Percentiles rank a stretch among this genome's conserved stretches.
Conservation (phyloP, 768 basidiomycete genomes). For the Boletus pseudo-olivaceus region DNA sequence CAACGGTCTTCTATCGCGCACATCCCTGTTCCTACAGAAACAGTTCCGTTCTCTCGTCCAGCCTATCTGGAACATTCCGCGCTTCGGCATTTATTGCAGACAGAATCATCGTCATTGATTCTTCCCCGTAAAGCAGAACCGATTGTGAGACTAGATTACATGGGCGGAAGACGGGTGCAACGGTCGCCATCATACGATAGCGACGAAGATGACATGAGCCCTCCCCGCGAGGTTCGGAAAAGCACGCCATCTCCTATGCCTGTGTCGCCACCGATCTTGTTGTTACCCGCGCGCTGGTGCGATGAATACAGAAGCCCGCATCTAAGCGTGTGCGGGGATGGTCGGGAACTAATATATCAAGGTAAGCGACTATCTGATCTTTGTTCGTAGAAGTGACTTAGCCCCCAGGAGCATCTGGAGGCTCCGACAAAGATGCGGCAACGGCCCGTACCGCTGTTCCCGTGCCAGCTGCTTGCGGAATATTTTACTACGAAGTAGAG, state of each 20-base stretch:
- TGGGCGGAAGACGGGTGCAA: slow-evolving; percentile 18
- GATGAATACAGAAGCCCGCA: slow-evolving; percentile 58
- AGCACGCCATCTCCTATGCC: slow-evolving; percentile 20
- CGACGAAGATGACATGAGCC: slow-evolving; percentile 63
- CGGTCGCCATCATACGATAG: slow-evolving; percentile 52
- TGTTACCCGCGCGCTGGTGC: slow-evolving; percentile 77
- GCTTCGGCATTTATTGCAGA: slow-evolving; percentile 64
- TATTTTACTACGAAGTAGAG: slow-evolving; percentile 93
- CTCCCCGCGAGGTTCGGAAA: slow-evolving; percentile 40
- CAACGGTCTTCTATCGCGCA: slow-evolving; percentile 29
- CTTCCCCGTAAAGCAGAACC: slow-evolving; percentile 39
- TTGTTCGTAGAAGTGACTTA: slow-evolving; percentile 3
- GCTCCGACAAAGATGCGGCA: slow-evolving; percentile 78
- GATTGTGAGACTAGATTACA: slow-evolving; percentile 19
- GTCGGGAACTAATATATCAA: slow-evolving; percentile 68
- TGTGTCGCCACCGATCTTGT: slow-evolving; percentile 40
- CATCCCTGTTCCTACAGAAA: slow-evolving; percentile 29
- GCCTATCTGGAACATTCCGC: slow-evolving; percentile 76
- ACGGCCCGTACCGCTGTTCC: slow-evolving; percentile 73
- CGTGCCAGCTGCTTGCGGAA: slow-evolving; percentile 82
- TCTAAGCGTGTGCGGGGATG: slow-evolving; percentile 64
- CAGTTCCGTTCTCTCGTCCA: slow-evolving; percentile 56
- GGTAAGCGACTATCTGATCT: slow-evolving; percentile 40
- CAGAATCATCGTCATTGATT: slow-evolving; percentile 39
- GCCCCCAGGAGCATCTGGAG: slow-evolving; percentile 45